Percentiles rank a stretch among this genome's conserved stretches.
These are phyloP conservation scores for Bipolaris oryzae DNA, from an alignment of 2,329 filamentous ascomycete species.

Conservation along the genomic window DNA sequence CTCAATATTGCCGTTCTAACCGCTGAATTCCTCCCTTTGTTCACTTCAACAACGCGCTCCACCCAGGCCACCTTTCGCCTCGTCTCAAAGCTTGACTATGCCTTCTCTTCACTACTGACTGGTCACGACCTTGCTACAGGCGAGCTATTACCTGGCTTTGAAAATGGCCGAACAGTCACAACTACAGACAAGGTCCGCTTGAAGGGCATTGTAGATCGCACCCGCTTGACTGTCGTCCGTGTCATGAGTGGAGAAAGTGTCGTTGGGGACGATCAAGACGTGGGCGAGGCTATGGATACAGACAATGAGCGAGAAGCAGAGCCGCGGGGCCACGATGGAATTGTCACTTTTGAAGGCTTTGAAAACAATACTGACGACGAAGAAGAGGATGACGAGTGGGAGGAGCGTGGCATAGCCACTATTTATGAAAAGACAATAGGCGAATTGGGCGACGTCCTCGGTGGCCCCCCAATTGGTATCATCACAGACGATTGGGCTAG, in stretches of 20 bases:
- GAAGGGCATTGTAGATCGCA: conserved; percentile 78
- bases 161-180: conserved; percentile 66
- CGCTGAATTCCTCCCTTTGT: conserved; percentile 73
- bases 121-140: conserved; percentile 71
- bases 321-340: conserved; percentile 24
- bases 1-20: conserved; percentile 77
- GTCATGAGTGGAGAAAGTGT: conserved; percentile 64
- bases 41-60: conserved; percentile 68
- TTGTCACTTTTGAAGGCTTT: conserved; percentile 40
- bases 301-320: conserved; percentile 41
- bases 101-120: conserved; percentile 76
- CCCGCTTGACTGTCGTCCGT: conserved; percentile 72
- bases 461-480: conserved; percentile 55
- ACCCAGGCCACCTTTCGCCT: conserved; percentile 72
- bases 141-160: conserved; percentile 72
- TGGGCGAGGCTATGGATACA: conserved; percentile 32
- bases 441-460: conserved; percentile 71
- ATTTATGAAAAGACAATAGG: conserved; percentile 83
- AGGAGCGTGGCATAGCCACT: conserved; percentile 55
- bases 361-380: conserved; percentile 54
- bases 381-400: conserved; percentile 50
- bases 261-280: conserved; percentile 42
- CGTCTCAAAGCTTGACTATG: conserved; percentile 79
- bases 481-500: conserved; percentile 50
- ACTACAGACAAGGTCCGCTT: conserved; percentile 89